Evolutionary conservation across 1,139 yeast genomes (phyloP), one percentile per base, ranked within the genome.

Genomic region (Meyerozyma elateridarum): DNA sequence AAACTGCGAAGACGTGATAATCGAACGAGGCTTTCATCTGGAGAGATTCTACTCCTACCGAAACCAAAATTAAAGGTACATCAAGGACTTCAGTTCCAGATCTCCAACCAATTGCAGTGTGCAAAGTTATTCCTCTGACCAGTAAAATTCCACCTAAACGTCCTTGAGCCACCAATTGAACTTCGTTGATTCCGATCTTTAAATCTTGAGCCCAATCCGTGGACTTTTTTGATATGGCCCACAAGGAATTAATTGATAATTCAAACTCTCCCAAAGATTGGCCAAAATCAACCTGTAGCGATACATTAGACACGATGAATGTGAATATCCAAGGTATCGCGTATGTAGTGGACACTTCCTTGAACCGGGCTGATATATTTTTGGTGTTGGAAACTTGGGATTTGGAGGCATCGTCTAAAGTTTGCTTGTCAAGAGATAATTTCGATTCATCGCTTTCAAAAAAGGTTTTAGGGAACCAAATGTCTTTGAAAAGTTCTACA

Each of bases 261-360:
- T 67, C 59, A 32, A 83, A 56, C 19, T 73, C 66, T 13, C 97
- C 97, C 22, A 91, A 60, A 0, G 95, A 77, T 32, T 85, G 85
- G 0, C 97, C 97, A 42, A 89, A 67, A 45, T 87, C 94, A 13
- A 85, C 76, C 27, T 65, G 69, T 4, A 83, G 69, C 1, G 61
- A 55, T 2, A 80, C 60, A 40, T 76, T 73, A 1, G 68, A 50
- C 3, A 88, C 53, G 13, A 77, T 61, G 29, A 84, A 56, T 4
- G 83, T 76, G 25, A 83, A 57, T 8, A 77, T 67, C 88, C 95
- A 85, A 0, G 96, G 94, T 32, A 85, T 61, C 0, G 93, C 79
- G 21, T 71, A 64, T 0, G 85, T 72, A 0, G 78, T 64, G 0
- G 85, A 69, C 2, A 79, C 89, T 37, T 76, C 76, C 36, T 70